phyloP scores from a whole-genome alignment of 1,284 basidiomycete genomes.

The Uromyces viciae-fabae region DNA sequence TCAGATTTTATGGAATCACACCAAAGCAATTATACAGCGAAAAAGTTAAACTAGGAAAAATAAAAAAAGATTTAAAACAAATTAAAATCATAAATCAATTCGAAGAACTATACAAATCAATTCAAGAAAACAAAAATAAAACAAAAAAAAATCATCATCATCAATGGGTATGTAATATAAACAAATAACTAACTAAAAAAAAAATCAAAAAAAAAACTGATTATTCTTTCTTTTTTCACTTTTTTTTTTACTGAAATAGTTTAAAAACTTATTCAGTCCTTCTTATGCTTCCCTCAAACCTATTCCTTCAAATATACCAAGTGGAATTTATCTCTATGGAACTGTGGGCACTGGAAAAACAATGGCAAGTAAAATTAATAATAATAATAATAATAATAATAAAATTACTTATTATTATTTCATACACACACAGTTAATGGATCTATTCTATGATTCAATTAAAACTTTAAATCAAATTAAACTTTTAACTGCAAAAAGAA shows the following conservation, averaged over 20 bases:
- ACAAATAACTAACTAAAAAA: no score
- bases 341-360: conserved; percentile 83
- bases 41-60: background rate
- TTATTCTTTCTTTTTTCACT: background rate
- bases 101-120: conserved; percentile 9
- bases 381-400: background rate
- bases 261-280: conserved; percentile 15
- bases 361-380: background rate
- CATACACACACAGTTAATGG: conserved; percentile 79
- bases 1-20: no score
- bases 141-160: background rate
- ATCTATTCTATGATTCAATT: conserved; percentile 67
- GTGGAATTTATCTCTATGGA: conserved; percentile 92
- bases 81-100: conserved; percentile 10
- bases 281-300: background rate
- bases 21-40: background rate
- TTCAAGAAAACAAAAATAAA: background rate
- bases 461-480: background rate
- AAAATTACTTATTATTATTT: background rate
- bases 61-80: background rate
- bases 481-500: conserved; percentile 28
- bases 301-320: conserved; percentile 62
- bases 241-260: no score
- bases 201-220: background rate
- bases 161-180: background rate